phyloP scores from a whole-genome alignment of 345 rosid genomes.

The Salix brachista region DNA sequence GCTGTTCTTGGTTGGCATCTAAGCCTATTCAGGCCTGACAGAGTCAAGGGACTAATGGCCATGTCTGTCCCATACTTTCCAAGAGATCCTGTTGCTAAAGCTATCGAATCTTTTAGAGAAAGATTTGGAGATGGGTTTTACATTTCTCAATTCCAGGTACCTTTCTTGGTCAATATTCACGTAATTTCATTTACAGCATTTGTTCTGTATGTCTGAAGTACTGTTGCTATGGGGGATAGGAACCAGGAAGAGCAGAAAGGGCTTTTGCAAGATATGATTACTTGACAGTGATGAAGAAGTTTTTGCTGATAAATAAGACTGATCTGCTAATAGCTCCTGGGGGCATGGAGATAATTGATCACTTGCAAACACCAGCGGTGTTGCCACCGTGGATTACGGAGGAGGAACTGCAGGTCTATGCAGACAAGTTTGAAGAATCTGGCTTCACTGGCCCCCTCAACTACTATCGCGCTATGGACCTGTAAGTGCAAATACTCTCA shows the following conservation, averaged over 20 bases:
- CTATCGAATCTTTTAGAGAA: conserved; percentile 17
- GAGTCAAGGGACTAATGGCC: conserved; percentile 45
- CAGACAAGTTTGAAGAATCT: conserved; percentile 57
- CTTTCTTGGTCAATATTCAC: neutral
- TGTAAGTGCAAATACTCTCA: conserved; percentile 21
- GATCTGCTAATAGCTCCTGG: conserved; percentile 53
- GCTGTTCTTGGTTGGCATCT: conserved; percentile 48
- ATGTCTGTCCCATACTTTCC: conserved; percentile 42
- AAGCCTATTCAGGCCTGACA: conserved; percentile 50
- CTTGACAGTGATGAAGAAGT: conserved; percentile 64
- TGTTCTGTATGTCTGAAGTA: neutral
- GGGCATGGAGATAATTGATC: conserved; percentile 58
- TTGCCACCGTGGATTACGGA: conserved; percentile 66
- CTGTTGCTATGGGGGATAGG: conserved; percentile 21
- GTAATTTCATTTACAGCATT: neutral
- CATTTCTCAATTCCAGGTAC: conserved; percentile 64
- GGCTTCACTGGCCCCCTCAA: conserved; percentile 62
- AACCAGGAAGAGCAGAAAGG: conserved; percentile 70
- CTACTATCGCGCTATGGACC: conserved; percentile 63
- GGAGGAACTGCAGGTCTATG: conserved; percentile 56
- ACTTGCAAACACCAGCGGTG: conserved; percentile 42
- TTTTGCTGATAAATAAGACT: conserved; percentile 44
- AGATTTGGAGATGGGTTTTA: conserved; percentile 50
- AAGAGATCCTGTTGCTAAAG: conserved; percentile 40
- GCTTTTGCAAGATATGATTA: conserved; percentile 59